Base-by-base conservation (phyloP, 2,329 filamentous ascomycete species). In the Xylariales sp. region DNA sequence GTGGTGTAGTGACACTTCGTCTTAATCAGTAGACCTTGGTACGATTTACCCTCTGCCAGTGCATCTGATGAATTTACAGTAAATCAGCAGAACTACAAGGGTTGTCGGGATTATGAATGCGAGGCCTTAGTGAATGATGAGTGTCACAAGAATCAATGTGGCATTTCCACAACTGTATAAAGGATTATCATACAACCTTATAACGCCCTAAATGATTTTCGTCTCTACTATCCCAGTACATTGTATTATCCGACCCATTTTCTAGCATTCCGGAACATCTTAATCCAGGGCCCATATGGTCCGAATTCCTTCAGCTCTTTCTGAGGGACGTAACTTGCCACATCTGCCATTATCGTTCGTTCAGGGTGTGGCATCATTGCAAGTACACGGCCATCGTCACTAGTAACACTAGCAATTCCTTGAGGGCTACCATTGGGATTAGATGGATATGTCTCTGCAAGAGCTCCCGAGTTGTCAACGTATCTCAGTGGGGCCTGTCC, bases 341-440 rank as follows among this genome's bases (percentile, higher is more conserved):
- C 90, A 66, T 93, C 92, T 65, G 89, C 89, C 83, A 97, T 83
- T 66, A 97, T 89, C 16, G 93, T 97, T n/a, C 94, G 88, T 83
- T 97, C 94, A 0, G 94, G 94, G 79, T 97, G 94, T 69, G 94
- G 94, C 94, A 97, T 97, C 82, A 97, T 88, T 6, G 93, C 93
- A 73, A 97, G 80, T 0, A 97, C 92, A 65, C 93, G 87, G 12
- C 94, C 94, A 77, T 97, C 91, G 5, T 58, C 65, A 63, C 65
- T 70, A 32, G 32, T 97, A 18, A 71, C 91, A 77, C 90, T 93
- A 0, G 94, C 92, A 71, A 97, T 91, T 76, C 93, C 94, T 69
- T 87, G 85, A 0, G 93, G 92, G 77, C 91, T 93, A 60, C 94
- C 94, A 81, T 97, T 97, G 59, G 91, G 92, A 82, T 98, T 98